Percentiles rank a stretch among this genome's conserved stretches.
phyloP scores from a whole-genome alignment of 495 filamentous ascomycete species.

The Lasiosphaeria ovina region DNA sequence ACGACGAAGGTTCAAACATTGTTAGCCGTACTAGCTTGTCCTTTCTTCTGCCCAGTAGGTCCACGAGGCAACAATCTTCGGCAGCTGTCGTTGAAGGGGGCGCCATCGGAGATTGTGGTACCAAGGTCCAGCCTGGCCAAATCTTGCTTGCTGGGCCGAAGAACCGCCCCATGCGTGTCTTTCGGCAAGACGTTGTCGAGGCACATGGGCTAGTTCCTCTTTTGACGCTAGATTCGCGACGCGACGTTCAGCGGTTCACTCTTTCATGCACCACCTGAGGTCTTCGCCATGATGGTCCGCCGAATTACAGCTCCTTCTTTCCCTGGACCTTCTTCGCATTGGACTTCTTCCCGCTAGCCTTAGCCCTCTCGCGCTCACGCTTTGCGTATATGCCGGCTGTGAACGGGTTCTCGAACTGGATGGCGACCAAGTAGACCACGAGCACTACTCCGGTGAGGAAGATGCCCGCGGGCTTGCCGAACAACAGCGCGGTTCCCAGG shows the following conservation, averaged over 20 bases:
- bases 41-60: constrained; percentile 19
- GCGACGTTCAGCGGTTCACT: not conserved
- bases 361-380: constrained; percentile 60
- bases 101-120: constrained; percentile 14
- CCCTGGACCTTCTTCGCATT: constrained; percentile 22
- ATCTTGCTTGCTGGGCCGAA: constrained; percentile 12
- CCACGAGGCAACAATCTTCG: constrained; percentile 22
- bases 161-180: not conserved
- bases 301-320: constrained; percentile 46
- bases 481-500: constrained; percentile 81
- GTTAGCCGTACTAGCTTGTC: constrained; percentile 11
- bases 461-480: constrained; percentile 85
- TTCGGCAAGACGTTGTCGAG: not conserved
- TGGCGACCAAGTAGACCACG: constrained; percentile 75
- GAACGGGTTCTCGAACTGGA: constrained; percentile 95
- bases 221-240: not conserved
- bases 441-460: constrained; percentile 73
- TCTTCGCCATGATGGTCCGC: not conserved
- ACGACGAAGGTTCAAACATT: constrained; percentile 15
- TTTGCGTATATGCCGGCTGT: constrained; percentile 92
- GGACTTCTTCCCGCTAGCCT: constrained; percentile 21
- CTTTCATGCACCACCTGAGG: not conserved
- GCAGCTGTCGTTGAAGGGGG: constrained; percentile 26
- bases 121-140: constrained; percentile 12
- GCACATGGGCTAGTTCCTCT: not conserved